Base-by-base conservation (phyloP, 129 eudicot genomes). In the carrot (Daucus carota) region DNA sequence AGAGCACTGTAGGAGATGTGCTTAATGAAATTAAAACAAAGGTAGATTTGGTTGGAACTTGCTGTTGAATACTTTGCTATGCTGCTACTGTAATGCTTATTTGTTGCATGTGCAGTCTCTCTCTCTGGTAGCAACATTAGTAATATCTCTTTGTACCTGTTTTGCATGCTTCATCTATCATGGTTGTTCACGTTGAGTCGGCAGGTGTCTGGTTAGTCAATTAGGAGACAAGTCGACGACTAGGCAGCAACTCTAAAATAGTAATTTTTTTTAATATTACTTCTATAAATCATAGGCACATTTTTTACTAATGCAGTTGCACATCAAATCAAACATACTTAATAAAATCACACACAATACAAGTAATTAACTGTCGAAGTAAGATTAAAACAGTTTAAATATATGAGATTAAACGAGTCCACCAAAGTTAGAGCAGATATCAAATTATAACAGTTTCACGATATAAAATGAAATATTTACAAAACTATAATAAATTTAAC, bases 1-100 rank as follows among this genome's bases (percentile, higher is more conserved):
- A 86, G 80, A 94, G 98, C 81, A 94, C 97, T 47, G 98, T 94
- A 6, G 98, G 93, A 67, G 98, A 91, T 74, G 98, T 94, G 71
- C 92, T 94, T 57, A 73, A 87, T 73, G 98, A 91, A 70, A 88
- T 94, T 14, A 94, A 94, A 85, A 77, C 90, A 60, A 94, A 87
- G 98, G 98, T 90, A 81, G 42, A 75, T 14, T 47, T 60, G 68
- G 24, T 7, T 15, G 32, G 43, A 24, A 20, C 50, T 11, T 8
- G 22, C 41, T 28, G 31, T 36, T 40, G 0, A 63, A 63, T 29
- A 34, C 38, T 26, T 63, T 14, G 22, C 32, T 3, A 63, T 63
- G 70, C 70, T 63, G 20, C 36, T 63, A 29, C 70, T 4, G 7
- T 63, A 29, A 63, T 63, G 22, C 70, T 26, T 63, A 29, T 26